Conservation (phyloP, 2,329 filamentous ascomycete species). For the Fusarium sp. region DNA sequence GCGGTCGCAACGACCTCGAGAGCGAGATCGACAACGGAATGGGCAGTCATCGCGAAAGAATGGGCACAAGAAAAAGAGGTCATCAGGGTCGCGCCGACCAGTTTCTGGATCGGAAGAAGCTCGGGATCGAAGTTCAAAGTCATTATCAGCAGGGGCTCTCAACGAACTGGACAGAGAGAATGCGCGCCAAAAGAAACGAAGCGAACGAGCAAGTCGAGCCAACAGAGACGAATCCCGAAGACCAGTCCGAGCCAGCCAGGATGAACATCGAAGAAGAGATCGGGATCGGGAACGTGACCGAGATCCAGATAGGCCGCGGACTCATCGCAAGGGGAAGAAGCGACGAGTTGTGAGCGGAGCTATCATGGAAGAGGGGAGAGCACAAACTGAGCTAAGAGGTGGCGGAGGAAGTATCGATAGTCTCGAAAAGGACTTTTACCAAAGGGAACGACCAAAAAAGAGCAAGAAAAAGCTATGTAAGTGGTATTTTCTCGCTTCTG, state of each 20-base stretch:
- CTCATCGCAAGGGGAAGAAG: conserved; percentile 56
- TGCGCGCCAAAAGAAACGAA: conserved; percentile 53
- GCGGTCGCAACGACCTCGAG: conserved; percentile 39
- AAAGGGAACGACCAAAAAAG: conserved; percentile 54
- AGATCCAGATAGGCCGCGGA: conserved; percentile 45
- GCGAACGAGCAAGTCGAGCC: conserved; percentile 28
- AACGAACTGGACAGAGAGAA: conserved; percentile 71
- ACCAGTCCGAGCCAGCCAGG: conserved; percentile 31
- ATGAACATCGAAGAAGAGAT: conserved; percentile 37
- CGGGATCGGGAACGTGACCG: conserved; percentile 38
- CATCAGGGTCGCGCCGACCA: conserved; percentile 45
- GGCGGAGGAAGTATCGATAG: conserved; percentile 54
- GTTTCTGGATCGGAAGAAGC: conserved; percentile 48
- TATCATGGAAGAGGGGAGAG: conserved; percentile 71
- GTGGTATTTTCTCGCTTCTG: conserved; percentile 34
- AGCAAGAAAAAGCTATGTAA: conserved; percentile 68
- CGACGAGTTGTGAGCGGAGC: conserved; percentile 74
- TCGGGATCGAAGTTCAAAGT: conserved; percentile 41
- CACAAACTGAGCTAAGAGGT: conserved; percentile 53
- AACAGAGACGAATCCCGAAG: conserved; percentile 47
- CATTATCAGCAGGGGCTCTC: conserved; percentile 63
- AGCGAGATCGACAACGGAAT: conserved; percentile 41
- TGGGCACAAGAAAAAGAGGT: conserved; percentile 50
- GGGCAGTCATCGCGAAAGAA: conserved; percentile 46
- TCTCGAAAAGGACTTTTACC: conserved; percentile 58